Conservation (phyloP, 306 rosid species). For the Casuarina glauca region DNA sequence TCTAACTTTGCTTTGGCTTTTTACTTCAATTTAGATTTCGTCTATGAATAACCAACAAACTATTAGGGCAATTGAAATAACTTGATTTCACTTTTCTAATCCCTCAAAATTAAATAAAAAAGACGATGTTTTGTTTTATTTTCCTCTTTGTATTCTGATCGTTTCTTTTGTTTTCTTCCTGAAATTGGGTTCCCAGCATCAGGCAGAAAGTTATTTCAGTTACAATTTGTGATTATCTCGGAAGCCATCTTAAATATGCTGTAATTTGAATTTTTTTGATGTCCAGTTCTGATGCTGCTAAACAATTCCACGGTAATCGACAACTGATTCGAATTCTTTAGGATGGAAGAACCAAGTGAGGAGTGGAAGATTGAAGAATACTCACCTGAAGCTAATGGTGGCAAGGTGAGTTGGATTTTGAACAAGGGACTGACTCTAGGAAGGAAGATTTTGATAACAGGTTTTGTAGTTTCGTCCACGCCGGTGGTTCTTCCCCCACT, state of each 20-base stretch:
- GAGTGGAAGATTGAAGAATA: constrained; percentile 42
- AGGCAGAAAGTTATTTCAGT: too few relatives aligned
- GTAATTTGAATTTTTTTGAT: not conserved
- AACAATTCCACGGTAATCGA: not conserved
- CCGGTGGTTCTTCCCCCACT: constrained; percentile 74
- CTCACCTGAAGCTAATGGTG: constrained; percentile 15
- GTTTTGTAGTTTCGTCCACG: constrained; percentile 55
- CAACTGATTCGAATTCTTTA: constrained; percentile 11
- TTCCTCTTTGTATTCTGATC: not conserved
- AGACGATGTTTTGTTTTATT: not conserved
- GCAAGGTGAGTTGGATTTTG: constrained; percentile 38
- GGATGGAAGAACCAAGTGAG: constrained; percentile 53
- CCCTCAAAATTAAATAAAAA: not conserved
- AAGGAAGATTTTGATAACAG: constrained; percentile 54
- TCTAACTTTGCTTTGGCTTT: not conserved
- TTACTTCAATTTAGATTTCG: not conserved
- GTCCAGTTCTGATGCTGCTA: too few relatives aligned
- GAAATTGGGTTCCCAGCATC: too few relatives aligned
- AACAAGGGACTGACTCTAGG: constrained; percentile 47
- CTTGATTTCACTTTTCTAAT: not conserved
- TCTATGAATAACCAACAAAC: not conserved
- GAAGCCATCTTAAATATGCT: not conserved
- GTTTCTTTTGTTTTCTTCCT: too few relatives aligned
- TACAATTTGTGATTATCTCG: not conserved
- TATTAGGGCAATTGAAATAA: not conserved